Evolutionary conservation across 345 rosid species (phyloP).

Genomic region (Ceriops tagal): DNA sequence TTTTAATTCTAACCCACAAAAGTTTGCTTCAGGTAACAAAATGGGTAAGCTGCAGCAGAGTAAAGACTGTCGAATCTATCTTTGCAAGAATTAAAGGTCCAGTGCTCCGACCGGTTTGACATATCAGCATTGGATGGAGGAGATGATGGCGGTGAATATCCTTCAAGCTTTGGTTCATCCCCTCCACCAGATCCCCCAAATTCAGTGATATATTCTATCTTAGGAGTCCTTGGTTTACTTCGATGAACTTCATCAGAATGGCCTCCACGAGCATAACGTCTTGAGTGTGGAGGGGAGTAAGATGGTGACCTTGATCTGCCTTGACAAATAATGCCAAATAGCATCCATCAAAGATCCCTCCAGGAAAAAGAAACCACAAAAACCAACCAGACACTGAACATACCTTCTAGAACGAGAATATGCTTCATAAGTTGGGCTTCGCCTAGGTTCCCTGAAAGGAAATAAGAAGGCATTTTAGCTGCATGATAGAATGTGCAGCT

Average conservation of each 20-base stretch:
- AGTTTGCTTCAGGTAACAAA: slow-evolving; percentile 58
- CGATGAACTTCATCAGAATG: slow-evolving; percentile 52
- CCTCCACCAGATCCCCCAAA: slow-evolving; percentile 78
- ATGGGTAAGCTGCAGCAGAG: slow-evolving; percentile 69
- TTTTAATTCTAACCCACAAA: slow-evolving; percentile 46
- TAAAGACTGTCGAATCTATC: slow-evolving; percentile 82
- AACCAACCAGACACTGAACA: neutral
- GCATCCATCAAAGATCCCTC: neutral
- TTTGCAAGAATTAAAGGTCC: slow-evolving; percentile 94
- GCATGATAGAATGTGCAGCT: neutral
- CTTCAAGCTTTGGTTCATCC: slow-evolving; percentile 62
- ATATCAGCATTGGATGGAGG: slow-evolving; percentile 65
- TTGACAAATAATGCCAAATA: slow-evolving; percentile 26
- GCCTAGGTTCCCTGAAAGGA: slow-evolving; percentile 62
- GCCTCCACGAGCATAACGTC: slow-evolving; percentile 57
- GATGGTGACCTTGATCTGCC: slow-evolving; percentile 80
- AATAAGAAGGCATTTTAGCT: slow-evolving; percentile 15
- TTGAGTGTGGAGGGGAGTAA: slow-evolving; percentile 70
- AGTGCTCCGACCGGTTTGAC: slow-evolving; percentile 98
- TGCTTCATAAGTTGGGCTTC: slow-evolving; percentile 96
- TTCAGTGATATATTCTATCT: slow-evolving; percentile 89
- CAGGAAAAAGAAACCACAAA: neutral
- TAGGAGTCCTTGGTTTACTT: slow-evolving; percentile 65
- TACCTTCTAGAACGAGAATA: slow-evolving; percentile 88
- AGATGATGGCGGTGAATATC: slow-evolving; percentile 87